These are phyloP conservation scores for Penicillium brasilianum DNA, from an alignment of 2,329 filamentous ascomycete species.

Conservation along the genomic window DNA sequence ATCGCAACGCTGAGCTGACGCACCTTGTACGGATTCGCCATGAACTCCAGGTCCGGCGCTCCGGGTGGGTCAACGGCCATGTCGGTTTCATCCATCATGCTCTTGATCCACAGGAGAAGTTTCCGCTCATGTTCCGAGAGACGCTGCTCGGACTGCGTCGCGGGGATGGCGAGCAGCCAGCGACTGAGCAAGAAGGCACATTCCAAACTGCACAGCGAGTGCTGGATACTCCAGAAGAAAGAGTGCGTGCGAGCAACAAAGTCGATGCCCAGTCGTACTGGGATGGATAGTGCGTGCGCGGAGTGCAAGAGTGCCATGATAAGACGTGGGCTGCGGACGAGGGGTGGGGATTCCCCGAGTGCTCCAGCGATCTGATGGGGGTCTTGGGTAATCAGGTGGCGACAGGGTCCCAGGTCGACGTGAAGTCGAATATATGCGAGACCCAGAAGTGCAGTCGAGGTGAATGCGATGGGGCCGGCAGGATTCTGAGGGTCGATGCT, in stretches of 20 bases:
- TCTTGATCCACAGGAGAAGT: slow-evolving; percentile 54
- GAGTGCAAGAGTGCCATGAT: slow-evolving; percentile 59
- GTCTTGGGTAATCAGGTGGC: slow-evolving; percentile 55
- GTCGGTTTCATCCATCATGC: slow-evolving; percentile 57
- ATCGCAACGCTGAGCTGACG: slow-evolving; percentile 55
- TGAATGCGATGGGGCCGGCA: slow-evolving; percentile 60
- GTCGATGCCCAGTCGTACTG: slow-evolving; percentile 58
- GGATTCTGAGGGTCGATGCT: slow-evolving; percentile 60
- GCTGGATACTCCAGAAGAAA: slow-evolving; percentile 62
- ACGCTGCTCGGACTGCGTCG: slow-evolving; percentile 48
- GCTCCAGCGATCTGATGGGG: slow-evolving; percentile 53
- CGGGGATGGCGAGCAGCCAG: slow-evolving; percentile 53
- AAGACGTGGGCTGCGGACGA: slow-evolving; percentile 52
- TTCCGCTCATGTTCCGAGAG: slow-evolving; percentile 55
- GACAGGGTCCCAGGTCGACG: slow-evolving; percentile 54
- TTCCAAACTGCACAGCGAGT: slow-evolving; percentile 59
- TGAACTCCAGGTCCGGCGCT: slow-evolving; percentile 48
- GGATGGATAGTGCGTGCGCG: slow-evolving; percentile 61
- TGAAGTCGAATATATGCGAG: slow-evolving; percentile 55
- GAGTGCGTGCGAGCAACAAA: slow-evolving; percentile 60
- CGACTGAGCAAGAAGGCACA: slow-evolving; percentile 57
- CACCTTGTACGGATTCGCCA: slow-evolving; percentile 50
- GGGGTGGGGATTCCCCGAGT: slow-evolving; percentile 49
- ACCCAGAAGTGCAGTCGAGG: slow-evolving; percentile 54
- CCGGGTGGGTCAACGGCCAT: slow-evolving; percentile 49